Percentiles rank a stretch among this genome's conserved stretches.
These are phyloP conservation scores for Alternaria brassicicola DNA, from an alignment of 2,329 filamentous ascomycete genomes.

Conservation along the genomic window DNA sequence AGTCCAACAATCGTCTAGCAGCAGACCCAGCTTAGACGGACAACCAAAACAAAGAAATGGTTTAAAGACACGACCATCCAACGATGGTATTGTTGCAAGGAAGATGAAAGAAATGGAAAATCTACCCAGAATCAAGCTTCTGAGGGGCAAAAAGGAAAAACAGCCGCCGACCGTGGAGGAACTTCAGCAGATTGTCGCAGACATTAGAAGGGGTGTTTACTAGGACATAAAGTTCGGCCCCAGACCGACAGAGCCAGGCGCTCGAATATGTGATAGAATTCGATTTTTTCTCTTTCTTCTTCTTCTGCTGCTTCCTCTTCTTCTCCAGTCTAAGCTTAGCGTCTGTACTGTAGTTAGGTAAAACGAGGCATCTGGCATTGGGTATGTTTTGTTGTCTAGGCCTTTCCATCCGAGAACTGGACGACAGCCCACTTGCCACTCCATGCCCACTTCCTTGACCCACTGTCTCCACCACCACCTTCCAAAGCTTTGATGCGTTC, in stretches of 20 bases:
- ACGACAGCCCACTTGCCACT: constrained; percentile 97
- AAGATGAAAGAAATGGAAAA: constrained; percentile 9
- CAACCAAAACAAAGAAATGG: neutral
- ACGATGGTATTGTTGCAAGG: neutral
- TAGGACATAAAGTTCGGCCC: neutral
- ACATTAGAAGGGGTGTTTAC: constrained; percentile 28
- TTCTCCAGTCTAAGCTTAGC: neutral
- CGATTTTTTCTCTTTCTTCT: too few species aligned
- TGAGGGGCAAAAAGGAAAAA: constrained; percentile 4
- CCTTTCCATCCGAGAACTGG: constrained; percentile 76
- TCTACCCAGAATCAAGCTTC: neutral
- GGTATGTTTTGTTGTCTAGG: neutral
- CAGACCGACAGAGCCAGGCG: neutral
- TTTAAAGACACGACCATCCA: neutral
- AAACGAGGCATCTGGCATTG: neutral
- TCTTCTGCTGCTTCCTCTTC: too few species aligned
- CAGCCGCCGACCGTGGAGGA: constrained; percentile 30
- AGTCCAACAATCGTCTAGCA: neutral
- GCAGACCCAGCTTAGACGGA: neutral
- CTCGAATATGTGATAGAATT: neutral
- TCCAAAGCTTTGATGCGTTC: constrained; percentile 74
- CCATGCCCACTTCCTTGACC: constrained; percentile 87
- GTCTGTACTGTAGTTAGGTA: neutral
- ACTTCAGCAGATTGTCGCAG: constrained; percentile 30
- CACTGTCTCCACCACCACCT: constrained; percentile 72